Conservation (phyloP, 345 rosid species). For the Euclidium syriacum region DNA sequence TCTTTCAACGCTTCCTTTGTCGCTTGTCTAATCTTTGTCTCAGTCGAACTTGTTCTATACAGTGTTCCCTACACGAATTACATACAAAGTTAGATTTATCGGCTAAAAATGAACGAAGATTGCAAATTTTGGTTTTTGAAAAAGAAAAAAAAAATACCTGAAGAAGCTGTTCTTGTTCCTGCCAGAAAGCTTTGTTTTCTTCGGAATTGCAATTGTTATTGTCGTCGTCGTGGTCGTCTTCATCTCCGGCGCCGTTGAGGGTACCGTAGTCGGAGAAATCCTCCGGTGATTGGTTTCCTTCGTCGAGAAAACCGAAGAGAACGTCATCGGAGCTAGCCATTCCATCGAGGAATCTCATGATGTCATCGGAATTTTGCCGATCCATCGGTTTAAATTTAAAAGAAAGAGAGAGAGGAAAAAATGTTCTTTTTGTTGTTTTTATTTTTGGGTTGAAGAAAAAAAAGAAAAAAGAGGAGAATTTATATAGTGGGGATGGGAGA, state of each 20-base stretch:
- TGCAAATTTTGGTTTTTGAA: background rate
- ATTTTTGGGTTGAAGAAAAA: background rate
- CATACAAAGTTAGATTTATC: background rate
- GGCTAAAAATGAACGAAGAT: background rate
- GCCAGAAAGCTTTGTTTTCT: conserved; percentile 65
- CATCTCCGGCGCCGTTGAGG: conserved; percentile 12
- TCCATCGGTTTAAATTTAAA: conserved; percentile 6
- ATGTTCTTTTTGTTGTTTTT: background rate
- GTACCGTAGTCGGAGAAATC: conserved; percentile 15
- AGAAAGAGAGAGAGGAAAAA: background rate
- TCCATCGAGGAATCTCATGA: conserved; percentile 46
- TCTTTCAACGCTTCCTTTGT: conserved; percentile 52
- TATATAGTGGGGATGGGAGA: conserved; percentile 7
- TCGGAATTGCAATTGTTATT: conserved; percentile 28
- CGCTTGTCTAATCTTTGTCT: conserved; percentile 59
- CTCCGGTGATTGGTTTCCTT: conserved; percentile 25
- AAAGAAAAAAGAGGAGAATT: background rate
- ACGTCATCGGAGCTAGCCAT: conserved; percentile 50
- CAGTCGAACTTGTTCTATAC: conserved; percentile 54
- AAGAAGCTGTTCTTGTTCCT: conserved; percentile 58
- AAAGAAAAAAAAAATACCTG: conserved; percentile 39
- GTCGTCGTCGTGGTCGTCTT: conserved; percentile 19
- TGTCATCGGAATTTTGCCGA: conserved; percentile 43
- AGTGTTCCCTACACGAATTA: conserved; percentile 51
- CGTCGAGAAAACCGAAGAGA: conserved; percentile 55